phyloP scores from a whole-genome alignment of 805 yeast species.

The Metschnikowia gruessii region DNA sequence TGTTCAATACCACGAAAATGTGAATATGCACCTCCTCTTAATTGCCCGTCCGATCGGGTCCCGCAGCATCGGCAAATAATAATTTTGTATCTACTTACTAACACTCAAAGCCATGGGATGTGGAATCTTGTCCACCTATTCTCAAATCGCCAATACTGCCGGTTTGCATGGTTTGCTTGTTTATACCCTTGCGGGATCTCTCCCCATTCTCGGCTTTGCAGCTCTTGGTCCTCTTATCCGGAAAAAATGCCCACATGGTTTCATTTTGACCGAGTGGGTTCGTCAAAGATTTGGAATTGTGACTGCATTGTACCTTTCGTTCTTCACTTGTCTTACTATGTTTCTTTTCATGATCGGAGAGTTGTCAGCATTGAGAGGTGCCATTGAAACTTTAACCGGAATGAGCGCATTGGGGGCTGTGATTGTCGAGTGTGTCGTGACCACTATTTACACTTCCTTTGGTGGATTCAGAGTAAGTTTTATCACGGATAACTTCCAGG shows the following conservation, averaged over 20 bases:
- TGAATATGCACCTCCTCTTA: no score
- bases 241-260: constrained; percentile 80
- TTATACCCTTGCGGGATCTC: constrained; percentile 72
- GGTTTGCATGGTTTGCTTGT: constrained; percentile 87
- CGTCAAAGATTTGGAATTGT: constrained; percentile 71
- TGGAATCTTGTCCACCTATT: constrained; percentile 81
- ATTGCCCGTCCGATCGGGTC: not conserved
- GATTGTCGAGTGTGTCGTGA: constrained; percentile 81
- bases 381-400: constrained; percentile 75
- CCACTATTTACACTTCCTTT: constrained; percentile 78
- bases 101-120: constrained; percentile 70
- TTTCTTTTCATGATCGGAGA: constrained; percentile 86
- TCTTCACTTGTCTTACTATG: constrained; percentile 80
- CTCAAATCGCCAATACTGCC: constrained; percentile 79
- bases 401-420: constrained; percentile 75
- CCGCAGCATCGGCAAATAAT: not conserved
- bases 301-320: constrained; percentile 71
- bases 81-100: constrained; percentile 12
- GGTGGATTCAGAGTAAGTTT: constrained; percentile 92
- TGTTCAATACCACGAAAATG: not conserved
- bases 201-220: constrained; percentile 85
- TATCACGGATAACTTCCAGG: constrained; percentile 83
- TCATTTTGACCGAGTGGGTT: constrained; percentile 94
- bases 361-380: constrained; percentile 73
- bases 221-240: constrained; percentile 78